Percentiles rank a stretch among this genome's conserved stretches.
Conservation (phyloP, 2,329 filamentous ascomycete genomes). For the Aureobasidium sp. region DNA sequence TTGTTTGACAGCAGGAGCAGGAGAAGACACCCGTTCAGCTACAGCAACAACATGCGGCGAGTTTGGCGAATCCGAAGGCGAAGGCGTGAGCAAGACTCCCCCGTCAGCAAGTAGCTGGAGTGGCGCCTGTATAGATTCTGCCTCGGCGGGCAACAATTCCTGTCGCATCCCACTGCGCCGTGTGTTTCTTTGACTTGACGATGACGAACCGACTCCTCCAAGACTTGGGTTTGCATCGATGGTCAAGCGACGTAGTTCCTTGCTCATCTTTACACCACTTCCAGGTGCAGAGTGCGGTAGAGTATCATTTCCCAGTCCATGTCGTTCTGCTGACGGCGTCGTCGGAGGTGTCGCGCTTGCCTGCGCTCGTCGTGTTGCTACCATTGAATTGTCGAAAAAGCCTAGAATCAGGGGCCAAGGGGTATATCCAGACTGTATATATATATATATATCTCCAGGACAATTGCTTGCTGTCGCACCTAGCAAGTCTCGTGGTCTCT, state of each 20-base stretch:
- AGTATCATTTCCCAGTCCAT: not conserved
- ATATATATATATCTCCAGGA: too few species aligned
- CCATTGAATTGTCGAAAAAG: not conserved
- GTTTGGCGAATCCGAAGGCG: conserved; percentile 5
- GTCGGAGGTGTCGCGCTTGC: conserved; percentile 19
- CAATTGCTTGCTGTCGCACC: too few species aligned
- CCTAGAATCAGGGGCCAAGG: too few species aligned
- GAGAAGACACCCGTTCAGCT: not conserved
- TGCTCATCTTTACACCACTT: conserved; percentile 12
- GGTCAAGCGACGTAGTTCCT: conserved; percentile 6
- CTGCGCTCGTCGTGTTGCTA: conserved; percentile 16
- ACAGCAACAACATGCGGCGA: not conserved
- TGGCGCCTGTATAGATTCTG: not conserved
- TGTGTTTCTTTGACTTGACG: not conserved
- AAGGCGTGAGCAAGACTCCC: conserved; percentile 11
- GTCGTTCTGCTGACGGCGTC: conserved; percentile 15
- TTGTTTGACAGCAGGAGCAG: not conserved
- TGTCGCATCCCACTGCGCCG: conserved; percentile 10
- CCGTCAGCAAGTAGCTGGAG: not conserved
- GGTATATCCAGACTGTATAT: not conserved
- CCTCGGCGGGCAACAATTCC: not conserved
- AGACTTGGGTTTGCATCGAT: conserved; percentile 17
- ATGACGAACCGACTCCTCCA: not conserved
- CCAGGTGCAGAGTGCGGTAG: not conserved
- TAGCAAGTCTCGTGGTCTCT: not conserved